Conservation (phyloP, 2,329 filamentous ascomycete species). For the Pseudofabraea citricarpa region DNA sequence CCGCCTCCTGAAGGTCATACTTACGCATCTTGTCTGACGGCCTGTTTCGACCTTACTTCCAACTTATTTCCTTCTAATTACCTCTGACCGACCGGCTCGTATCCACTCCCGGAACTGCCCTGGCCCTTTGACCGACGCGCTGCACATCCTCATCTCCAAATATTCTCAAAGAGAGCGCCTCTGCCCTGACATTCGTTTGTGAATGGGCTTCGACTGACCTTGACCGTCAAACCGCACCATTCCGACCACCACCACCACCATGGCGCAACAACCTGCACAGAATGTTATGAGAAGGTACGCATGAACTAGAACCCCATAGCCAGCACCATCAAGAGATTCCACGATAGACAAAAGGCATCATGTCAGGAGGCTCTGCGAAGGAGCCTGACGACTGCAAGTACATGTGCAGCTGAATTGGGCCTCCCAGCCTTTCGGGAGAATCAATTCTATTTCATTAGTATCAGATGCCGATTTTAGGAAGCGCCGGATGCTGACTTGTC, state of each 20-base stretch:
- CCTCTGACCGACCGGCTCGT: background rate
- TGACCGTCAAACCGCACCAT: background rate
- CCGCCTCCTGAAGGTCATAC: background rate
- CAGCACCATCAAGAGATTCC: too few species aligned
- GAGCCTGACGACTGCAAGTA: background rate
- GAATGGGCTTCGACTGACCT: background rate
- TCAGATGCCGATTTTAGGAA: too few species aligned
- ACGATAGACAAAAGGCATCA: too few species aligned
- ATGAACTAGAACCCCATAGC: too few species aligned
- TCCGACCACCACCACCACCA: conserved; percentile 10
- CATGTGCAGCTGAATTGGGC: background rate
- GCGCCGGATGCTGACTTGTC: conserved; percentile 2
- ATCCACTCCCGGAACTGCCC: background rate
- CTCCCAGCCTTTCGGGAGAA: too few species aligned
- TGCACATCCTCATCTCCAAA: too few species aligned
- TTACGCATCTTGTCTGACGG: too few species aligned
- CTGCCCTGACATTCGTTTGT: too few species aligned
- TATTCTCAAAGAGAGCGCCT: too few species aligned
- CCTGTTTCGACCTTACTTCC: background rate
- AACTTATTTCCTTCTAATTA: background rate
- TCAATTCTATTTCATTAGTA: too few species aligned
- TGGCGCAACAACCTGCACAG: conserved; percentile 27
- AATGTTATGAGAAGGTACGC: conserved; percentile 41
- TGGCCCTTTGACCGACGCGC: too few species aligned
- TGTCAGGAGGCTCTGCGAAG: background rate